Evolutionary conservation across 345 rosid genomes (phyloP).

Genomic region (Citrus hindsii): DNA sequence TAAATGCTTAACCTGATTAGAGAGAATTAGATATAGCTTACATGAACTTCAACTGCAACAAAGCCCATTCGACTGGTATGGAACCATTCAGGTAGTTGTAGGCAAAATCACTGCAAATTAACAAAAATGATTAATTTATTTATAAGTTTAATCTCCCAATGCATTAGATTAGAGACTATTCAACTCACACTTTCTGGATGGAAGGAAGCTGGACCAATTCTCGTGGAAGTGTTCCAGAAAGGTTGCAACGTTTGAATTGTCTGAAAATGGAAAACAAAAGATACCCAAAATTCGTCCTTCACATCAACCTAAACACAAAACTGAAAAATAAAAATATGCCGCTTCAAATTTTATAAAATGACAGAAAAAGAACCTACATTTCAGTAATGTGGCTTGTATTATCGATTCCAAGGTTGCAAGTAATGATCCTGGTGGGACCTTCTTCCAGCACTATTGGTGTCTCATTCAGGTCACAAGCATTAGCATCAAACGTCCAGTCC

Average conservation of each 20-base stretch:
- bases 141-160: neutral
- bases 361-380: constrained; percentile 23
- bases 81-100: constrained; percentile 54
- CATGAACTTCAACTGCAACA: constrained; percentile 43
- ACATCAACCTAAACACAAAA: neutral
- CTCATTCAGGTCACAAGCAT: constrained; percentile 29
- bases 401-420: constrained; percentile 28
- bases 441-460: constrained; percentile 8
- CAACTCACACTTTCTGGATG: constrained; percentile 42
- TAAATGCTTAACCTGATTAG: constrained; percentile 1
- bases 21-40: constrained; percentile 25
- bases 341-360: neutral
- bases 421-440: constrained; percentile 17
- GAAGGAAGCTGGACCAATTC: constrained; percentile 43
- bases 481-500: constrained; percentile 45
- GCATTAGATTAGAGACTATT: neutral
- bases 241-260: constrained; percentile 33
- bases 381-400: constrained; percentile 32
- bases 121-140: neutral
- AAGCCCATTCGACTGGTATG: constrained; percentile 58
- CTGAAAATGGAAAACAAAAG: constrained; percentile 27
- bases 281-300: neutral
- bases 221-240: constrained; percentile 55
- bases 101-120: constrained; percentile 51
- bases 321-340: neutral